These are phyloP conservation scores for Rosa multiflora DNA, from an alignment of 306 rosid genomes.

Conservation along the genomic window DNA sequence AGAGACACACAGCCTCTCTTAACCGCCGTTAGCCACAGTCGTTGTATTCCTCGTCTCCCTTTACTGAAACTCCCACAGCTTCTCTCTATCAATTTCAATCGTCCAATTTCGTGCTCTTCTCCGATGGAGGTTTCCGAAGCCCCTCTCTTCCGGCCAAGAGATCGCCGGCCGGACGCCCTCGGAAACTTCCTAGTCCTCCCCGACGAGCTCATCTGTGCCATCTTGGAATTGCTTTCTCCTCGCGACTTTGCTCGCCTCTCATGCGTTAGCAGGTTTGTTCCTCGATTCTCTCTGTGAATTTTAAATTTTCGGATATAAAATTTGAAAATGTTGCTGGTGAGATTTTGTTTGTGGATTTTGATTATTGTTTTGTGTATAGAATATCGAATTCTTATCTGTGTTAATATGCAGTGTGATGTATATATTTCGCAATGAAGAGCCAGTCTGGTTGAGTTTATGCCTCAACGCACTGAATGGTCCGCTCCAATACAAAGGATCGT, in stretches of 20 bases:
- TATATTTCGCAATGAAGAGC: conserved; percentile 85
- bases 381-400: not conserved
- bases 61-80: too few species aligned
- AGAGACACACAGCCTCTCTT: too few species aligned
- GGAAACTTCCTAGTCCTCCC: conserved; percentile 78
- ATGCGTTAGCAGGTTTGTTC: conserved; percentile 81
- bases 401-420: conserved; percentile 71
- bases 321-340: not conserved
- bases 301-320: not conserved
- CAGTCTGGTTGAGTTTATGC: conserved; percentile 85
- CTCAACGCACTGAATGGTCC: conserved; percentile 27
- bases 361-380: too few species aligned
- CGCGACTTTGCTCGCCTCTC: conserved; percentile 75
- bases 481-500: too few species aligned
- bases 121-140: conserved; percentile 41
- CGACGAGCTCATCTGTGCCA: conserved; percentile 71
- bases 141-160: conserved; percentile 30
- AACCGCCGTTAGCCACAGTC: too few species aligned
- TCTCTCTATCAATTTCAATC: too few species aligned
- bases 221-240: conserved; percentile 65
- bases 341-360: too few species aligned
- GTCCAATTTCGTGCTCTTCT: too few species aligned
- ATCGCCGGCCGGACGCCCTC: conserved; percentile 77
- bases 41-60: too few species aligned
- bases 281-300: not conserved